Base-by-base conservation (phyloP, 2,329 filamentous ascomycete genomes). In the Juglanconis oblonga region DNA sequence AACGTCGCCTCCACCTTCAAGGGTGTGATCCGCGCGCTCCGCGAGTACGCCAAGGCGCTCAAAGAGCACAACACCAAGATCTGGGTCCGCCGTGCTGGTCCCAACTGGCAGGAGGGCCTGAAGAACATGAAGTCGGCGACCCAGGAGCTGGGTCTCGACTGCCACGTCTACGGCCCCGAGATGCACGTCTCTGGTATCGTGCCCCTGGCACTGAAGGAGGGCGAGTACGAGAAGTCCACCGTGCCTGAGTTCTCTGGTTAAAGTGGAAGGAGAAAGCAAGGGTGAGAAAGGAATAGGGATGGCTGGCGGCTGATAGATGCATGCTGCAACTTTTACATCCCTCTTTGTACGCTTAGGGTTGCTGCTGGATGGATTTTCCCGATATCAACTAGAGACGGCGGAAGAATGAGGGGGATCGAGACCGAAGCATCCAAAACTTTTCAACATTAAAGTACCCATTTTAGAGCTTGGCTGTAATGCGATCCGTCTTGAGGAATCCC, bases 1-100 rank as follows among this genome's bases (percentile, higher is more conserved):
- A 99, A 98, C 81, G 95, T 99, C 58, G 95, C 95, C 63, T 95
- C 90, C 70, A 99, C 95, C 66, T 99, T 99, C 90, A 99, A 99
- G 87, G 95, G 95, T 82, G 94, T 99, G 77, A 99, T 99, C 76
- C 90, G 92, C 69, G 95, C 95, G 62, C 86, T 99, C 67, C 88
- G 94, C 67, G 95, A 98, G 79, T 92, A 94, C 69, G 86, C 93
- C 63, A 87, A 87, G 65, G 84, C 89, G 66, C 86, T 99, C 68
- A 87, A 87, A 73, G 95, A 99, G 86, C 95, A 99, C 88, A 96
- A 97, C 72, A 91, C 95, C 67, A 89, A 96, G 80, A 97, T 98
- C 82, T 98, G 94, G 95, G 93, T 98, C 65, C 83, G 86, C 72
- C 85, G 86, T 78, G 85, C 95, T 56, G 92, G 95, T 63, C 95